Evolutionary conservation across 2,329 filamentous ascomycete genomes (phyloP).

Genomic region (Teratosphaeria gauchensis): DNA sequence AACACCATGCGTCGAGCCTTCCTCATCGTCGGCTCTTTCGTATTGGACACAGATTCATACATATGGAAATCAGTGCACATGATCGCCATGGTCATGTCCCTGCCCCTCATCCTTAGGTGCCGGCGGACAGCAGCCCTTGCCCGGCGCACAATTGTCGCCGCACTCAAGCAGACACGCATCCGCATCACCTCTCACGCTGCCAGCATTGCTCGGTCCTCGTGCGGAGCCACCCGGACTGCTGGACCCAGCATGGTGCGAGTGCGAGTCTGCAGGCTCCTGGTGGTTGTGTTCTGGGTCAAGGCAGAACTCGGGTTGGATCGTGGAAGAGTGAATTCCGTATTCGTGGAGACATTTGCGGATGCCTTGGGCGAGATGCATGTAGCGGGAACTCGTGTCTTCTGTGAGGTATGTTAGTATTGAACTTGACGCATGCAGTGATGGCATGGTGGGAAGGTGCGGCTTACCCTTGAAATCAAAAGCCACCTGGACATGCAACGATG

Average conservation of each 20-base stretch:
- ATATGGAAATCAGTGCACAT: background rate
- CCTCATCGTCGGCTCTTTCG: background rate
- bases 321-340: conserved; percentile 93
- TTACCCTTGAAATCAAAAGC: conserved; percentile 80
- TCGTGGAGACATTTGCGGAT: conserved; percentile 84
- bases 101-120: conserved; percentile 16
- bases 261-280: conserved; percentile 1
- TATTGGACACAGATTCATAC: background rate
- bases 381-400: conserved; percentile 64
- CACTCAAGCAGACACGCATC: conserved; percentile 35
- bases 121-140: conserved; percentile 33
- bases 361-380: conserved; percentile 80
- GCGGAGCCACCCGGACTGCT: conserved; percentile 13
- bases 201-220: conserved; percentile 23
- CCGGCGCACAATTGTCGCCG: conserved; percentile 33
- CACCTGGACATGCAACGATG: conserved; percentile 87
- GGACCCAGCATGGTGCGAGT: background rate
- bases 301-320: conserved; percentile 84
- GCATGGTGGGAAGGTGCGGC: background rate
- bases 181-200: conserved; percentile 19
- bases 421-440: too few relatives aligned
- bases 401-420: conserved; percentile 45
- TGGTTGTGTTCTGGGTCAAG: conserved; percentile 37
- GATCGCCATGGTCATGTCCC: conserved; percentile 26
- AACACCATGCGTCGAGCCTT: background rate